phyloP scores from a whole-genome alignment of 2,329 filamentous ascomycete species.

The Colletotrichum graminicola region DNA sequence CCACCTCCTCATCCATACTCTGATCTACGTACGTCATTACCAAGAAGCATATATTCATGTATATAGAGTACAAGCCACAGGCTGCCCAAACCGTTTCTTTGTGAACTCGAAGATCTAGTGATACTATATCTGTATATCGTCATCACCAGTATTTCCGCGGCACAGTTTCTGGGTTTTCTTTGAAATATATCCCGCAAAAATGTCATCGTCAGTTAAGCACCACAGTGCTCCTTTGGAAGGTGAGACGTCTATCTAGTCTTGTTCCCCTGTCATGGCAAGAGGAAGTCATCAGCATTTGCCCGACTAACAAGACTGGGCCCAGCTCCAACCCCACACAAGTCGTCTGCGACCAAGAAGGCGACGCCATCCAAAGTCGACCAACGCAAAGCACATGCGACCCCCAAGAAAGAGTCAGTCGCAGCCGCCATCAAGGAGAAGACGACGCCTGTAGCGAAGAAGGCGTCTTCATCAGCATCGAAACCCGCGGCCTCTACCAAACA shows the following conservation, averaged over 20 bases:
- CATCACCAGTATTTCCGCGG: not conserved
- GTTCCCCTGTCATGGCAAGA: rapidly evolving
- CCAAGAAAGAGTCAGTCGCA: conserved; percentile 9
- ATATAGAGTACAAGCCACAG: conserved; percentile 30
- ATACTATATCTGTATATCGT: not conserved
- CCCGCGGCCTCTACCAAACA: conserved; percentile 1
- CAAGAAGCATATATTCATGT: conserved; percentile 3
- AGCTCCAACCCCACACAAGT: conserved; percentile 25
- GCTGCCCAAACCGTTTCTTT: rapidly evolving
- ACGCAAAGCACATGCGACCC: conserved; percentile 11
- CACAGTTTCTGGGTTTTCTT: not conserved
- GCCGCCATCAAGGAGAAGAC: conserved; percentile 11
- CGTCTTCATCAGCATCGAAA: conserved; percentile 4
- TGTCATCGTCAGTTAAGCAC: conserved; percentile 28
- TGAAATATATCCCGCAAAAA: not conserved
- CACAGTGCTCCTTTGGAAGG: conserved; percentile 18
- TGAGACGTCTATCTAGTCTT: not conserved
- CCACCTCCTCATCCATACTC: conserved; percentile 22
- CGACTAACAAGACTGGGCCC: not conserved
- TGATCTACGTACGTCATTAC: conserved; percentile 28
- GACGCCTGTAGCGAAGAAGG: conserved; percentile 16
- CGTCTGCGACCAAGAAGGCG: conserved; percentile 13
- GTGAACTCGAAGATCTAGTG: not conserved
- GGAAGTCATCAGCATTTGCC: too few relatives aligned
- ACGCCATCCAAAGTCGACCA: not conserved